Conservation (phyloP, 169 alveolate species). For the Plasmodium adleri region DNA sequence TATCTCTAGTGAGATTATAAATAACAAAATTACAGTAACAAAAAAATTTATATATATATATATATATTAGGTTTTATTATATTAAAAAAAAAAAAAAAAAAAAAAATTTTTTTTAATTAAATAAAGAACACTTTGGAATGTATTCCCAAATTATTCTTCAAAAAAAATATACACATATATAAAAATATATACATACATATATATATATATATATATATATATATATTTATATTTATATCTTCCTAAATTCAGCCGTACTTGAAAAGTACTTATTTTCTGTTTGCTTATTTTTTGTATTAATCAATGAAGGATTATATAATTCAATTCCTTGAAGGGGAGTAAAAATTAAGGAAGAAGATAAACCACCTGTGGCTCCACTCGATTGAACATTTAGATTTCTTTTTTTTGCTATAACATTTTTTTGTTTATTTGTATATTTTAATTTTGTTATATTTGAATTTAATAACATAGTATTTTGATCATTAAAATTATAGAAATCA, state of each 20-base stretch:
- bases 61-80: no score
- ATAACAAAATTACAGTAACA: no score
- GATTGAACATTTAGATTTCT: conserved; percentile 41
- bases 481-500: conserved; percentile 78
- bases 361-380: conserved; percentile 79
- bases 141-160: no score
- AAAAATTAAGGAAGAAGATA: conserved; percentile 86
- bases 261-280: conserved; percentile 63
- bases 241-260: conserved; percentile 56
- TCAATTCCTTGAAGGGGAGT: conserved; percentile 87
- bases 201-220: no score
- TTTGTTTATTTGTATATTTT: conserved; percentile 59
- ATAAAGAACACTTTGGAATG: no score
- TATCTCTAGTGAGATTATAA: no score
- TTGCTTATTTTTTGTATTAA: conserved; percentile 6
- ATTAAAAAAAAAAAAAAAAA: no score
- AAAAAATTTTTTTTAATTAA: no score
- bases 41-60: no score
- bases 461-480: conserved; percentile 50
- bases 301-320: conserved; percentile 19
- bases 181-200: no score
- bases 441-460: conserved; percentile 59
- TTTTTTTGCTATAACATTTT: conserved; percentile 31
- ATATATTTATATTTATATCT: conserved; percentile 9
- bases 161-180: no score